phyloP scores from a whole-genome alignment of 1,284 basidiomycete genomes.

The Wallemia mellicola region DNA sequence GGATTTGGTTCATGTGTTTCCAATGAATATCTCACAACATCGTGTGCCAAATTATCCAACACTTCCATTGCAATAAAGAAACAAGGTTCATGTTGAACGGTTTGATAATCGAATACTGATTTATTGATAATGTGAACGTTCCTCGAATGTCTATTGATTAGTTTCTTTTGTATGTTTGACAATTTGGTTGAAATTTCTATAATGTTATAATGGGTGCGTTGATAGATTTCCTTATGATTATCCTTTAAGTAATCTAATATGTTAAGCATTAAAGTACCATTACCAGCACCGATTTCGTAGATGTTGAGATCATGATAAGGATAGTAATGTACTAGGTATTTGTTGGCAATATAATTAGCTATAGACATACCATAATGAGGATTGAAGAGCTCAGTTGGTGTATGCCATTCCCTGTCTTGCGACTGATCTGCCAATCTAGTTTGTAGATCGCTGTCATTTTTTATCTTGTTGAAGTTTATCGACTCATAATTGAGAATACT shows the following conservation, averaged over 20 bases:
- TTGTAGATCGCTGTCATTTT: neutral
- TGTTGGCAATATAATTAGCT: constrained; percentile 55
- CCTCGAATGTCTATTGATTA: constrained; percentile 19
- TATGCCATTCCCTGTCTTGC: constrained; percentile 38
- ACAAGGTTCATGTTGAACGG: constrained; percentile 46
- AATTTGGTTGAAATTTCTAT: constrained; percentile 71
- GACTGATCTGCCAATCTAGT: neutral
- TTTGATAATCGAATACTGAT: constrained; percentile 67
- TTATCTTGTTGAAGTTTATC: neutral
- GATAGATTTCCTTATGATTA: constrained; percentile 67
- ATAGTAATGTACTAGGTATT: constrained; percentile 78
- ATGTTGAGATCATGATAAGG: constrained; percentile 83
- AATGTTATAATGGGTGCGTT: constrained; percentile 62
- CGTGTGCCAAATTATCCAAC: constrained; percentile 90
- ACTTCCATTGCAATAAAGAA: constrained; percentile 88
- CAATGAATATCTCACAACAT: constrained; percentile 68
- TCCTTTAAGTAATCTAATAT: constrained; percentile 50
- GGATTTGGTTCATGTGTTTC: constrained; percentile 31
- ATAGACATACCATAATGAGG: constrained; percentile 83
- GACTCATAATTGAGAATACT: constrained; percentile 36
- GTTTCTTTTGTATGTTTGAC: constrained; percentile 35
- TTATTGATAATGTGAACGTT: constrained; percentile 30
- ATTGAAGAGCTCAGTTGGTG: constrained; percentile 94
- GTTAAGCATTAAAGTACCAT: constrained; percentile 72
- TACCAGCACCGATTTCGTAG: constrained; percentile 93